A percentile compares a stretch with the other conserved stretches of the same genome.
Evolutionary conservation across 345 rosid species (phyloP).

Genomic region (Syzygium aromaticum): DNA sequence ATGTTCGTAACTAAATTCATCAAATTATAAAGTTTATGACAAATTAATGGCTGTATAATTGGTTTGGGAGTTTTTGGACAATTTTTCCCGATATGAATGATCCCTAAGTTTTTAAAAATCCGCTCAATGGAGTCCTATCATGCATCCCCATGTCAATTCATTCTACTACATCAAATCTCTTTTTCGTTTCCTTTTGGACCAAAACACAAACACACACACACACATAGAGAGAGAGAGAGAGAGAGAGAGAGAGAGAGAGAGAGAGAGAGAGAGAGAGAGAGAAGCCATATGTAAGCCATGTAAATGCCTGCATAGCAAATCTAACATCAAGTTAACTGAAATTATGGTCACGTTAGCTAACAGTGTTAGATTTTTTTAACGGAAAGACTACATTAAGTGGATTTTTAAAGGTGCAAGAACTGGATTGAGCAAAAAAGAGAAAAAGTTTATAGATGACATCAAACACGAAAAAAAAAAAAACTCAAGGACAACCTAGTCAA

Average conservation of each 20-base stretch:
- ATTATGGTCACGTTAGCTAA: fast-evolving
- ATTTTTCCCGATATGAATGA: too few relatives aligned
- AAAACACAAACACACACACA: background rate
- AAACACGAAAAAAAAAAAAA: background rate
- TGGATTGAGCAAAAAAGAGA: fast-evolving
- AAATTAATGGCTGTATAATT: fast-evolving
- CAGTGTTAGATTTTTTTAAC: background rate
- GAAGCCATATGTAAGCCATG: background rate
- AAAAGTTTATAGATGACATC: background rate
- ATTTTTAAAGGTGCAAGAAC: background rate
- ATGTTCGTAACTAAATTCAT: background rate
- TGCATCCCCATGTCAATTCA: background rate
- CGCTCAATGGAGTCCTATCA: background rate
- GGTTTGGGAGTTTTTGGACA: too few relatives aligned
- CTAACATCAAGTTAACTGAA: background rate
- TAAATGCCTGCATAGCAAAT: background rate
- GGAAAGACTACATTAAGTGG: fast-evolving
- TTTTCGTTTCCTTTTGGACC: background rate
- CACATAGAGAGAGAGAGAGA: too few relatives aligned
- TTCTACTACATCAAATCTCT: background rate
- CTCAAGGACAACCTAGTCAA: background rate
- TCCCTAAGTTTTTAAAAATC: too few relatives aligned
- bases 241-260: too few relatives aligned
- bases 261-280: too few relatives aligned
- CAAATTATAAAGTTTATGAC: background rate